Evolutionary conservation across 257 asterid genomes (phyloP), one percentile per base, ranked within the genome.

Genomic region (Nicotiana paniculata): DNA sequence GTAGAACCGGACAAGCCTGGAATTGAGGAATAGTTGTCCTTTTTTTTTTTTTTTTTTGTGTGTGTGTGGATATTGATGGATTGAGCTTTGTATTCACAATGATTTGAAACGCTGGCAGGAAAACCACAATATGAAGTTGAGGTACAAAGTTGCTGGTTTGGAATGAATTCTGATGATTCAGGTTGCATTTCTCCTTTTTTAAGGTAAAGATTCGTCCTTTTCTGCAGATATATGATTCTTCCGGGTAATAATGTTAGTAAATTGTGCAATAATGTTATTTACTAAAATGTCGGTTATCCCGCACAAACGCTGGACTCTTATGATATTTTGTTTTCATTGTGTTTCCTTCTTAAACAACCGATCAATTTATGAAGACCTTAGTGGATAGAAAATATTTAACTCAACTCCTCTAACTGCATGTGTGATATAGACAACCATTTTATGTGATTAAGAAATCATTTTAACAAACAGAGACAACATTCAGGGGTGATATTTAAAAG

Each of bases 131-230:
- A 90, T 88, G 98, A 90, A 55, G 87, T 81, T 94, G 90, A 92
- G 98, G 91, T 80, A 81, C 85, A 90, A 87, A 87, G 94, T 92
- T 89, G 99, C 97, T 81, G 98, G 97, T 79, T 85, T 94, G 92
- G 94, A 96, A 86, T 93, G 80, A 89, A 79, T 77, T 81, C 48
- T 82, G 88, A 59, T 86, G 79, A 79, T 82, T 72, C 78, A n/a
- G 62, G 15, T 8, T 62, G 79, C 28, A 51, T 48, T 46, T 74
- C 62, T 48, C 79, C 62, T 48, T 74, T 74, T 13, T 62, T 26
- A 74, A 74, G 79, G 79, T 74, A 74, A 74, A 51, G 9, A 13
- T 24, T 12, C 8, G 24, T 26, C 16, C 43, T 24, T 48, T 32
- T 72, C 13, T 28, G 43, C 59, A 48, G 39, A 6, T 48, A 74